Evolutionary conservation across 2,329 filamentous ascomycete species (phyloP).

Genomic region (Alternaria dauci): DNA sequence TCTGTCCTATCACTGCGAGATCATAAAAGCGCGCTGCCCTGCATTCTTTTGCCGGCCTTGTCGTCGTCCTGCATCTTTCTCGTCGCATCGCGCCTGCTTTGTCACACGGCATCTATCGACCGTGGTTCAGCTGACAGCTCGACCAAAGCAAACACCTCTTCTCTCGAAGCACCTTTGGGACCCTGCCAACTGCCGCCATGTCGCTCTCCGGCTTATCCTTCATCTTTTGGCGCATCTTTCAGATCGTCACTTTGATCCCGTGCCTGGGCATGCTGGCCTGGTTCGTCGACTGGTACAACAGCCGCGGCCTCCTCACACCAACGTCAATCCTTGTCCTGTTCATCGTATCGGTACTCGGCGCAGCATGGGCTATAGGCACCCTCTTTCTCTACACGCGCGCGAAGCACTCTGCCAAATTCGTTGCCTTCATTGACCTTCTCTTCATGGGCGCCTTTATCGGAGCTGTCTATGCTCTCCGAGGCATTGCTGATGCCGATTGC

Average conservation of each 20-base stretch:
- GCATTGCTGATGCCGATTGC: slow-evolving; percentile 72
- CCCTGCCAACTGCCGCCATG: slow-evolving; percentile 47
- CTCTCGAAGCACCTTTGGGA: slow-evolving; percentile 4
- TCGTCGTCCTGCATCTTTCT: slow-evolving; percentile 19
- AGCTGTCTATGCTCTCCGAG: slow-evolving; percentile 65
- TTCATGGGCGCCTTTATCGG: slow-evolving; percentile 72
- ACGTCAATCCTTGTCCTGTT: slow-evolving; percentile 69
- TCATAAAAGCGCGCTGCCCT: slow-evolving; percentile 27
- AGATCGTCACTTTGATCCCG: slow-evolving; percentile 70
- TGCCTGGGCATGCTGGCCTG: slow-evolving; percentile 68
- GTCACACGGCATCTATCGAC: slow-evolving; percentile 9
- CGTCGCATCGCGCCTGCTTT: slow-evolving; percentile 18
- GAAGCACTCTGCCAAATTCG: slow-evolving; percentile 66
- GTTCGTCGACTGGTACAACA: slow-evolving; percentile 68
- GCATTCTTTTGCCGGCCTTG: slow-evolving; percentile 18
- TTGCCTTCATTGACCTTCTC: slow-evolving; percentile 67
- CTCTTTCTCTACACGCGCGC: slow-evolving; percentile 67
- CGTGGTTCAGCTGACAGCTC: slow-evolving; percentile 18
- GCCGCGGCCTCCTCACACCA: slow-evolving; percentile 66
- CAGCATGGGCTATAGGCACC: slow-evolving; percentile 69
- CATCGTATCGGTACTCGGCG: slow-evolving; percentile 68
- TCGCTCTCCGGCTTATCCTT: slow-evolving; percentile 65
- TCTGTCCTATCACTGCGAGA: slow-evolving; percentile 8
- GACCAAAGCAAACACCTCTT: slow-evolving; percentile 16
- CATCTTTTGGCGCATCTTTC: slow-evolving; percentile 67